These are phyloP conservation scores for Murraya koenigii DNA, from an alignment of 345 rosid genomes.

Conservation along the genomic window DNA sequence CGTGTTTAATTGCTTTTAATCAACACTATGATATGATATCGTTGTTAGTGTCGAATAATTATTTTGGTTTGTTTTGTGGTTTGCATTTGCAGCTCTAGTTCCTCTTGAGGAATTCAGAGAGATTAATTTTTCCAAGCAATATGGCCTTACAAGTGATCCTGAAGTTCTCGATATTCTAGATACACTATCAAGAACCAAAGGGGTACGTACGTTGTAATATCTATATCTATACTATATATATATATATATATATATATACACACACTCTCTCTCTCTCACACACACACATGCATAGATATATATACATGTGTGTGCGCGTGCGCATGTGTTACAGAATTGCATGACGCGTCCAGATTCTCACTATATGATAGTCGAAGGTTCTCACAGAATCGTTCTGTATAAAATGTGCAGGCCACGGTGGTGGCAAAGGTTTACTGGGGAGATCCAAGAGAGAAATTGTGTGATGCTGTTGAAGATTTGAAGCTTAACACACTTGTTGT, in stretches of 20 bases:
- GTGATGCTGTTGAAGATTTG: slow-evolving; percentile 47
- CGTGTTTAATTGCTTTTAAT: too few relatives aligned
- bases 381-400: too few relatives aligned
- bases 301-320: too few relatives aligned
- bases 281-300: too few relatives aligned
- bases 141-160: slow-evolving; percentile 38
- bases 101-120: slow-evolving; percentile 47
- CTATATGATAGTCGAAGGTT: too few relatives aligned
- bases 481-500: slow-evolving; percentile 46
- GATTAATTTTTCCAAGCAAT: slow-evolving; percentile 42
- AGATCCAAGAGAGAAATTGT: slow-evolving; percentile 54
- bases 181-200: slow-evolving; percentile 33
- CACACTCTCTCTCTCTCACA: too few relatives aligned
- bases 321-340: too few relatives aligned
- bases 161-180: slow-evolving; percentile 42
- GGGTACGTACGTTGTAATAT: slow-evolving; percentile 16
- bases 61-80: not conserved
- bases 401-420: slow-evolving; percentile 37
- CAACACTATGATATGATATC: not conserved
- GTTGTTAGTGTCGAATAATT: too few relatives aligned
- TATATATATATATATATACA: too few relatives aligned
- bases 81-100: slow-evolving; percentile 37
- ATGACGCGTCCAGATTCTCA: too few relatives aligned
- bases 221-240: too few relatives aligned
- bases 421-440: slow-evolving; percentile 62